Evolutionary conservation across 257 asterid species (phyloP), one percentile per base, ranked within the genome.

Genomic region (Knoxia roxburghii): DNA sequence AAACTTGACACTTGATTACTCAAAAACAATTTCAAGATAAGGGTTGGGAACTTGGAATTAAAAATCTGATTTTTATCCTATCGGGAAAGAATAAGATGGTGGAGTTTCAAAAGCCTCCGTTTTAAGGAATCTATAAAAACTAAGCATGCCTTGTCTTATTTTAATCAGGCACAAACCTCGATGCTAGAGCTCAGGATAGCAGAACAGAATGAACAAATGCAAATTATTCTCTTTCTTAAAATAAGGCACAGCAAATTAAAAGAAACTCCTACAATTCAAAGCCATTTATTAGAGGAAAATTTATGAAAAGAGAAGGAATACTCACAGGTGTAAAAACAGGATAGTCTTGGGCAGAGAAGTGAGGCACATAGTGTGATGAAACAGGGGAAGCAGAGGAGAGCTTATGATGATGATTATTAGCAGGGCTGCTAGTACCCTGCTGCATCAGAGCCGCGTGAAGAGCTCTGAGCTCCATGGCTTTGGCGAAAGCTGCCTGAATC

Each of bases 251-350:
- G 12, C 20, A 13, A 5, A 7, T 30, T 0, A 1, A 0, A 33
- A 6, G n/a, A 23, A 13, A 37, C 54, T 45, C 41, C 65, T 2
- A 45, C 17, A 45, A 14, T 45, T 45, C 10, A 2, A 4, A 11
- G 26, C 13, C 39, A 33, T n/a, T n/a, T n/a, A n/a, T n/a, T n/a
- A n/a, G n/a, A 23, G 1, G 21, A 54, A 29, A 58, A 40, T 49
- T 11, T 18, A 10, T n/a, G 6, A 3, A n/a, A n/a, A 59, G 54
- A 2, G 3, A 40, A 53, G 30, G 32, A 54, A 9, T 23, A 80
- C 87, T 87, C 72, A 93, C 99, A 7, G 97, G 97, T 59, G 96
- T 90, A 27, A 93, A 93, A 81, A 90, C 91, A 20, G 97, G 97
- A 75, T 90, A 93, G 70, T 93, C 99, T 45, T 87, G 97, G 0